phyloP scores from a whole-genome alignment of 1,284 basidiomycete genomes.

The Takashimella koratensis region DNA sequence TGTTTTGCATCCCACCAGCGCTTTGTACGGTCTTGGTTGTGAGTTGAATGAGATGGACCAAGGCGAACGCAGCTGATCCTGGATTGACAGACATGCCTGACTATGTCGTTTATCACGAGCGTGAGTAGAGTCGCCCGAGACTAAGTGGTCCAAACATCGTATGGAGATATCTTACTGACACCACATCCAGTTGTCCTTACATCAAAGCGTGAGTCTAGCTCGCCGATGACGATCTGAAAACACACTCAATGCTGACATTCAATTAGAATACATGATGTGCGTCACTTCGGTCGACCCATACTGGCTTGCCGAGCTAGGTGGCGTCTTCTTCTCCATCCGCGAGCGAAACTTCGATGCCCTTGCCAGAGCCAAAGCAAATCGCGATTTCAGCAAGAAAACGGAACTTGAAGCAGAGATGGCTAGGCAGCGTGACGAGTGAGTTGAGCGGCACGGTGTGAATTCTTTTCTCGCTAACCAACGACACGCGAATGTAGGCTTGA shows the following conservation, averaged over 20 bases:
- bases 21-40: conserved; percentile 94
- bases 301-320: conserved; percentile 90
- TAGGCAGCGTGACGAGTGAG: conserved; percentile 76
- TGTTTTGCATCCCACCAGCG: conserved; percentile 86
- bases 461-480: background rate
- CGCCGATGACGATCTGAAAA: conserved; percentile 6
- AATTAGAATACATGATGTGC: conserved; percentile 81
- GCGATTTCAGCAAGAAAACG: conserved; percentile 82
- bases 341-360: conserved; percentile 89
- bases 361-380: conserved; percentile 65
- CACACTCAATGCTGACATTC: background rate
- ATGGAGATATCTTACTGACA: conserved; percentile 15
- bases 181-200: conserved; percentile 66
- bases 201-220: conserved; percentile 63
- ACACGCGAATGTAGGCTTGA: conserved; percentile 40
- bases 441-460: conserved; percentile 16
- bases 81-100: conserved; percentile 73
- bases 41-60: conserved; percentile 45
- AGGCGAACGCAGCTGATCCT: conserved; percentile 3
- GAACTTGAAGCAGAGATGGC: conserved; percentile 85
- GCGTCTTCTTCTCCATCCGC: conserved; percentile 90
- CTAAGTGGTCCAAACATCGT: background rate
- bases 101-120: conserved; percentile 94
- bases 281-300: conserved; percentile 93
- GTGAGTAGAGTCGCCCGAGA: conserved; percentile 27